These are phyloP conservation scores for Sisymbrium altissimum DNA, from an alignment of 345 rosid genomes.

Conservation along the genomic window DNA sequence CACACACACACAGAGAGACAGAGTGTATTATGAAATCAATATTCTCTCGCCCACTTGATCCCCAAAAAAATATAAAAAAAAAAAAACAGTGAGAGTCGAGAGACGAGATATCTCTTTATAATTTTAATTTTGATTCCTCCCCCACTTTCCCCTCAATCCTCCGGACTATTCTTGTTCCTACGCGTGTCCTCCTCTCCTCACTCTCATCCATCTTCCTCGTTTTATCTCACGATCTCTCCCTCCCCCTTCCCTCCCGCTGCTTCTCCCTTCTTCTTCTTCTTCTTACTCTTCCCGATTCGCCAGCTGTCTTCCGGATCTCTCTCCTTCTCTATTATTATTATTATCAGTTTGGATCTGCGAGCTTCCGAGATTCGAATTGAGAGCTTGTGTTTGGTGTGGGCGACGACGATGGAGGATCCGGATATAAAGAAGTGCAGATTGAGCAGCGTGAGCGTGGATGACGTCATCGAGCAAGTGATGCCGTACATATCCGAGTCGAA, in stretches of 20 bases:
- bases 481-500: slow-evolving; percentile 63
- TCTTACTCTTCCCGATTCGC: too few relatives aligned
- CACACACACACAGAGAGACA: too few relatives aligned
- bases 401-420: slow-evolving; percentile 52
- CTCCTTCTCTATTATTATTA: too few relatives aligned
- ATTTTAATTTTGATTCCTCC: background rate
- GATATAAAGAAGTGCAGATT: slow-evolving; percentile 28
- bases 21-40: background rate
- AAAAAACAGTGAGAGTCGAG: too few relatives aligned
- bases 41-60: slow-evolving; percentile 11
- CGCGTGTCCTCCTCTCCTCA: slow-evolving; percentile 20
- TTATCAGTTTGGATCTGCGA: background rate
- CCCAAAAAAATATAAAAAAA: background rate
- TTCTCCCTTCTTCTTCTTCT: background rate
- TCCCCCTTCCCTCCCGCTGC: too few relatives aligned
- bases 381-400: too few relatives aligned
- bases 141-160: background rate
- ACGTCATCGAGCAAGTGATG: slow-evolving; percentile 58
- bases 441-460: slow-evolving; percentile 43
- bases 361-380: too few relatives aligned
- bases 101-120: too few relatives aligned
- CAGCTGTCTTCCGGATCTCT: too few relatives aligned
- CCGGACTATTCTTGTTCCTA: background rate
- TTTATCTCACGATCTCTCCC: background rate
- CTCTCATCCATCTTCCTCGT: background rate